A percentile compares a stretch with the other conserved stretches of the same genome.
Conservation (phyloP, 805 yeast species). For the Candida dendrica region DNA sequence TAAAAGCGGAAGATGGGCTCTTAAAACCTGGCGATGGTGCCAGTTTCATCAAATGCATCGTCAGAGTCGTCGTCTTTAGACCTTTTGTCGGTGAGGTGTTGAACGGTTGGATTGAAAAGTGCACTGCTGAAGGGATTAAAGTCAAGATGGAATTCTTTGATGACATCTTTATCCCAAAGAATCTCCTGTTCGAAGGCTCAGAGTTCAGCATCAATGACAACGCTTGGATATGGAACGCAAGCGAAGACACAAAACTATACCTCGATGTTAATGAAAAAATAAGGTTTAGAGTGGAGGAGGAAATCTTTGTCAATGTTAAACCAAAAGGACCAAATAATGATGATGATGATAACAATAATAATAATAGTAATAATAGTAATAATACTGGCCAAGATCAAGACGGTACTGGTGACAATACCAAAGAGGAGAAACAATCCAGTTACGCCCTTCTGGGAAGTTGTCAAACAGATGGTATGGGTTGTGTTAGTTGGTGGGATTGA, state of each 20-base stretch:
- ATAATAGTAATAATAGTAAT: constrained; percentile 27
- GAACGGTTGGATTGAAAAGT: constrained; percentile 88
- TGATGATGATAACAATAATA: constrained; percentile 16
- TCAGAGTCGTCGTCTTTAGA: constrained; percentile 76
- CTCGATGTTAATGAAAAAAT: constrained; percentile 89
- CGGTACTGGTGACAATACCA: constrained; percentile 15
- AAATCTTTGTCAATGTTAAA: constrained; percentile 73
- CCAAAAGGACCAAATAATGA: constrained; percentile 56
- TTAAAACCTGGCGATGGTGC: constrained; percentile 95
- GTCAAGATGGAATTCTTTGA: constrained; percentile 81
- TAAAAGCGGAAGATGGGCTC: constrained; percentile 79
- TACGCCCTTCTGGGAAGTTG: constrained; percentile 85
- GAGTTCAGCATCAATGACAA: constrained; percentile 64
- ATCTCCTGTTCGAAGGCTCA: constrained; percentile 73
- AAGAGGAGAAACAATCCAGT: constrained; percentile 53
- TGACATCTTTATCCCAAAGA: constrained; percentile 84
- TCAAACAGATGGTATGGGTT: constrained; percentile 95
- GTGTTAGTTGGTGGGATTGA: constrained; percentile 93
- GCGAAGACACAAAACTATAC: constrained; percentile 66
- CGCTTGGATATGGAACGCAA: constrained; percentile 92
- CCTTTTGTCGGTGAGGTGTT: constrained; percentile 93
- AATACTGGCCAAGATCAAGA: constrained; percentile 21
- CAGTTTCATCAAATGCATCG: constrained; percentile 64
- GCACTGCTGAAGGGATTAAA: constrained; percentile 81
- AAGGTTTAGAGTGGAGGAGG: constrained; percentile 86